phyloP scores from a whole-genome alignment of 2,329 filamentous ascomycete genomes.

The Dothistroma septosporum region DNA sequence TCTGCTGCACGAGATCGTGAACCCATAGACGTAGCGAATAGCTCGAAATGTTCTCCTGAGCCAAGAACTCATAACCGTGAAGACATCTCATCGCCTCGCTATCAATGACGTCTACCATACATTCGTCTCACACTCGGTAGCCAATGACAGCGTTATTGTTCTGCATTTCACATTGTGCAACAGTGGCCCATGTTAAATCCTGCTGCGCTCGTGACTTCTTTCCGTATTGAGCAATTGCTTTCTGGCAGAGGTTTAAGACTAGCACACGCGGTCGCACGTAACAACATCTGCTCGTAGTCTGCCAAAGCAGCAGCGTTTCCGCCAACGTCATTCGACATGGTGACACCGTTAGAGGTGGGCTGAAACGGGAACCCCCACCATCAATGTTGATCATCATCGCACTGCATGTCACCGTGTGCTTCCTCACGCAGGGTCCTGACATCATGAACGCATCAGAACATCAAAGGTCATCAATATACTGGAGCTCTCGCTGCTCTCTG shows the following conservation, averaged over 20 bases:
- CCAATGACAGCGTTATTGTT: neutral
- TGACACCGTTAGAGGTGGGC: neutral
- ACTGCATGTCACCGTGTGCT: neutral
- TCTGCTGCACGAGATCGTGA: neutral
- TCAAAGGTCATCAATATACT: neutral
- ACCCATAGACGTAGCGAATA: neutral
- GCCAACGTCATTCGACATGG: neutral
- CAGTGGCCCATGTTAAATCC: neutral
- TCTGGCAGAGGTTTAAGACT: neutral
- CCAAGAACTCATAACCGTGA: neutral
- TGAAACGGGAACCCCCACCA: neutral
- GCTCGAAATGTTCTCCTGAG: neutral
- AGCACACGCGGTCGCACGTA: neutral
- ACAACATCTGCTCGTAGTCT: neutral
- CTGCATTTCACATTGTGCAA: neutral
- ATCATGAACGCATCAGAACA: neutral
- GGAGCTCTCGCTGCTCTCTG: neutral
- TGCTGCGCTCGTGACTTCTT: neutral
- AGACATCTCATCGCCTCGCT: neutral
- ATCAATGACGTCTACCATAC: neutral
- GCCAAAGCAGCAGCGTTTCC: neutral
- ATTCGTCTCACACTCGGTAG: neutral
- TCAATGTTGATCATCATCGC: neutral
- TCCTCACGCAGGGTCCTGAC: neutral
- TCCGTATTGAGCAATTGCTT: neutral